Conservation (phyloP, 441 rosid species). For the Jatropha podagrica region DNA sequence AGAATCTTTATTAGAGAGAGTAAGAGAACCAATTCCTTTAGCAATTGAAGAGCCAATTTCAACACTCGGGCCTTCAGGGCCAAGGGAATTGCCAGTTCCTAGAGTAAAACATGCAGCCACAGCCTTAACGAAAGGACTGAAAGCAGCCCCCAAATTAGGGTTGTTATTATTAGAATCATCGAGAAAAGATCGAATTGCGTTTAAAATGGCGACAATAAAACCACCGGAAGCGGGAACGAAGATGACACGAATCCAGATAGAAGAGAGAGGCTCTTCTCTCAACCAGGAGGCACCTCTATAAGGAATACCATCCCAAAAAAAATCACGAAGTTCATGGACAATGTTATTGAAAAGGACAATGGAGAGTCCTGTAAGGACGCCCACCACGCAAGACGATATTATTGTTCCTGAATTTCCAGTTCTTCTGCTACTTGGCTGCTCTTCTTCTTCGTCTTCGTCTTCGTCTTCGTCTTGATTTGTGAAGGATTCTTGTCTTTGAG, state of each 20-base stretch:
- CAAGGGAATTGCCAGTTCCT: conserved; percentile 89
- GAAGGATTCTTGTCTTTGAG: background rate
- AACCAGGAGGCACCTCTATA: conserved; percentile 81
- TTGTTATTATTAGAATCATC: background rate
- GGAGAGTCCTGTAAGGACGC: conserved; percentile 67
- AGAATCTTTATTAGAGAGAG: conserved; percentile 42
- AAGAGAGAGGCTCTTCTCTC: conserved; percentile 64
- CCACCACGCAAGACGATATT: conserved; percentile 65
- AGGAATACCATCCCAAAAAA: conserved; percentile 90
- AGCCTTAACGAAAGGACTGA: conserved; percentile 67
- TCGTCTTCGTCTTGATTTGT: background rate
- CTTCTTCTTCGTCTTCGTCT: background rate
- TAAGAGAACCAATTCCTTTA: conserved; percentile 48
- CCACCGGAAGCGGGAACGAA: conserved; percentile 77
- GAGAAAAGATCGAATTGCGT: conserved; percentile 35
- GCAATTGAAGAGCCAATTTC: conserved; percentile 89
- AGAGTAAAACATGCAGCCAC: conserved; percentile 86
- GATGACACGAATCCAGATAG: conserved; percentile 59
- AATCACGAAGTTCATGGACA: conserved; percentile 72
- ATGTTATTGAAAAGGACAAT: conserved; percentile 78
- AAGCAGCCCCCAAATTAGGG: conserved; percentile 28
- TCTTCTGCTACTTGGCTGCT: background rate
- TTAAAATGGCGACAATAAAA: conserved; percentile 59
- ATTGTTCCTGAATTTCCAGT: conserved; percentile 35
- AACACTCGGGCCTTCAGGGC: conserved; percentile 98